phyloP scores from a whole-genome alignment of 805 yeast species.

The Saturnispora hagleri region DNA sequence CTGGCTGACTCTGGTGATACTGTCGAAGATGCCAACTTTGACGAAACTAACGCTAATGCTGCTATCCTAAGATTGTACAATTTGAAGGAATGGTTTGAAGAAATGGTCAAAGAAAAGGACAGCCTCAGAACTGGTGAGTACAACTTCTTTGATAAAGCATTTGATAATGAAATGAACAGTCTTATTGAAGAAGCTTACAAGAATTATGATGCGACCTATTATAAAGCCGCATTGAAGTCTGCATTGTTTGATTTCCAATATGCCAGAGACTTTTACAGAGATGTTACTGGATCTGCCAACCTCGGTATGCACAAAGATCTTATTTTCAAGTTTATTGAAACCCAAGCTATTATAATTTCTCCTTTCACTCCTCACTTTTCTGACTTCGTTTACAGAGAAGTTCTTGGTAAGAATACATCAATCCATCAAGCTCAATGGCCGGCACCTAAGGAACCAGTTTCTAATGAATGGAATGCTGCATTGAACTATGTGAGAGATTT shows the following conservation, averaged over 20 bases:
- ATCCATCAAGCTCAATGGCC: slow-evolving; percentile 77
- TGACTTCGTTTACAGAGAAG: slow-evolving; percentile 80
- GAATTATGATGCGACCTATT: slow-evolving; percentile 64
- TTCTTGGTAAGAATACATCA: slow-evolving; percentile 54
- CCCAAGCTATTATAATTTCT: slow-evolving; percentile 73
- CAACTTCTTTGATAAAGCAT: slow-evolving; percentile 78
- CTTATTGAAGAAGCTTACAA: slow-evolving; percentile 67
- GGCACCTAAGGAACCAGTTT: slow-evolving; percentile 50
- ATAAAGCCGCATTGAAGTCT: slow-evolving; percentile 79
- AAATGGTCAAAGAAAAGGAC: slow-evolving; percentile 41
- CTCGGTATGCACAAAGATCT: slow-evolving; percentile 73
- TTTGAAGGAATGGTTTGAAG: slow-evolving; percentile 94
- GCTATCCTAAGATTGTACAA: slow-evolving; percentile 90
- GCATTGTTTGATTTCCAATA: slow-evolving; percentile 93
- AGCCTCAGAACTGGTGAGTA: slow-evolving; percentile 47
- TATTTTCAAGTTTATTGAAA: slow-evolving; percentile 72
- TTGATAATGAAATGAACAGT: slow-evolving; percentile 86
- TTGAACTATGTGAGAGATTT: slow-evolving; percentile 71
- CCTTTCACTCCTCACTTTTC: slow-evolving; percentile 96
- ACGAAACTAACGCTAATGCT: slow-evolving; percentile 93
- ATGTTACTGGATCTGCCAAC: slow-evolving; percentile 42
- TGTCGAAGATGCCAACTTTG: slow-evolving; percentile 96
- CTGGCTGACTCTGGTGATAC: slow-evolving; percentile 98
- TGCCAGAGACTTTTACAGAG: slow-evolving; percentile 95
- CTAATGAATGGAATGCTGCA: slow-evolving; percentile 52